Evolutionary conservation across 2,329 filamentous ascomycete species (phyloP), one percentile per base, ranked within the genome.

Genomic region (Tolypocladium capitatum): DNA sequence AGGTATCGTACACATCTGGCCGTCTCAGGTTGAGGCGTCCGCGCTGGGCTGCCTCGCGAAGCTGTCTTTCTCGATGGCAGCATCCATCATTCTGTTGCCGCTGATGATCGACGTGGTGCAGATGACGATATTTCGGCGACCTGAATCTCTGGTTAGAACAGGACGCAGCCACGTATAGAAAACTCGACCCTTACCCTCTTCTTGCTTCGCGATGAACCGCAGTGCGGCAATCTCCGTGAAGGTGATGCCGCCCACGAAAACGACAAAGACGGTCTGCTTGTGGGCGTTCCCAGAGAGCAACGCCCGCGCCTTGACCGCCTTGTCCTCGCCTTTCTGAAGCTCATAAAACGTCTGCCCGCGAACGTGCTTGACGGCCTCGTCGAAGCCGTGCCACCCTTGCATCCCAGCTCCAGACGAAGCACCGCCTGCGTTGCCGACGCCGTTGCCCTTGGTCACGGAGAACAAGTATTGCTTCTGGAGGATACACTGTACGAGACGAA

Each of bases 191-290:
- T 55, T 60, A 81, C 80, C 76, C 72, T 86, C 78, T 80, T 92
- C 83, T 64, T 91, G 83, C 61, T 81, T 81, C 10, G 86, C 87
- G 55, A 98, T 84, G 62, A 95, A 97, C 47, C 94, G 77, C 61
- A 98, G 63, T 20, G 94, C 92, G 36, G 94, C 89, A 62, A 98
- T 91, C 67, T 98, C 92, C 0, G 92, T 91, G 61, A 94, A 95
- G 0, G 89, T 96, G 48, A 98, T 86, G 2, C 92, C 94, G n/a
- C 92, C 92, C 18, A 98, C 71, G 66, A 97, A 97, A 56, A 97
- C 94, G n/a, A 98, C 83, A 60, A 96, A 86, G 1, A 94, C 84
- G 0, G 86, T 91, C 71, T 95, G 94, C 63, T 81, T 82, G 45
- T 79, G 79, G 16, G 78, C 77, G 3, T 86, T 86, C 0, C 89